phyloP scores from a whole-genome alignment of 306 rosid genomes.

The Castanopsis chinensis region DNA sequence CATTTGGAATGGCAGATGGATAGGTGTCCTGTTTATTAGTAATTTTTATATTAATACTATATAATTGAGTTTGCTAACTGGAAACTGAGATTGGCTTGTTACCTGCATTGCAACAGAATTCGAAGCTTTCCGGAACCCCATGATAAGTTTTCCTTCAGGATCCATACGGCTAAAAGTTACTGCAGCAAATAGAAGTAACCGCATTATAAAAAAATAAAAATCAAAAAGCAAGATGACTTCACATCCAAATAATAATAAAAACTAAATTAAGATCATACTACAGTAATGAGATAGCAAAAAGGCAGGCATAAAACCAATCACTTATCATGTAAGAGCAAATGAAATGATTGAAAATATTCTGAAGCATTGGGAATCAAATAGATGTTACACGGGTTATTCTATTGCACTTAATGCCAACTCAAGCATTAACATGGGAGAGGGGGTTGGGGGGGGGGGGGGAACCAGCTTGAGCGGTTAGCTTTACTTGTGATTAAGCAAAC shows the following conservation, averaged over 20 bases:
- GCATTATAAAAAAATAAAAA: background rate
- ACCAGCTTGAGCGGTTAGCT: background rate
- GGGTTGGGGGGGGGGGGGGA: background rate
- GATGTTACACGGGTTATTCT: background rate
- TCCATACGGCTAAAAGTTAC: slow-evolving; percentile 99
- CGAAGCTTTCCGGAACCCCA: slow-evolving; percentile 95
- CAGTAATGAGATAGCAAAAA: slow-evolving; percentile 7
- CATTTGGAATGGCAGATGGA: slow-evolving; percentile 71
- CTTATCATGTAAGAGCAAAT: slow-evolving; percentile 13
- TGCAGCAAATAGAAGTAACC: slow-evolving; percentile 33
- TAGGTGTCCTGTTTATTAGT: slow-evolving; percentile 74
- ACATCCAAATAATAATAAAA: background rate
- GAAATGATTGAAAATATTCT: slow-evolving; percentile 18
- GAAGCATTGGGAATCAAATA: slow-evolving; percentile 11
- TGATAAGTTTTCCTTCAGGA: slow-evolving; percentile 96
- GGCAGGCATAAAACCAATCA: slow-evolving; percentile 15
- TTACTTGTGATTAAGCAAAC: background rate
- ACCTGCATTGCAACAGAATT: slow-evolving; percentile 77
- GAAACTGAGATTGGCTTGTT: slow-evolving; percentile 41
- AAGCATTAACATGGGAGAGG: background rate
- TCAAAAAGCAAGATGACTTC: background rate
- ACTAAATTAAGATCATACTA: background rate
- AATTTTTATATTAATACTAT: slow-evolving; percentile 41
- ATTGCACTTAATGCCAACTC: background rate
- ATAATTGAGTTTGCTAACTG: slow-evolving; percentile 34